phyloP scores from a whole-genome alignment of 805 yeast genomes.

The Lipomyces yamanashiensis region DNA sequence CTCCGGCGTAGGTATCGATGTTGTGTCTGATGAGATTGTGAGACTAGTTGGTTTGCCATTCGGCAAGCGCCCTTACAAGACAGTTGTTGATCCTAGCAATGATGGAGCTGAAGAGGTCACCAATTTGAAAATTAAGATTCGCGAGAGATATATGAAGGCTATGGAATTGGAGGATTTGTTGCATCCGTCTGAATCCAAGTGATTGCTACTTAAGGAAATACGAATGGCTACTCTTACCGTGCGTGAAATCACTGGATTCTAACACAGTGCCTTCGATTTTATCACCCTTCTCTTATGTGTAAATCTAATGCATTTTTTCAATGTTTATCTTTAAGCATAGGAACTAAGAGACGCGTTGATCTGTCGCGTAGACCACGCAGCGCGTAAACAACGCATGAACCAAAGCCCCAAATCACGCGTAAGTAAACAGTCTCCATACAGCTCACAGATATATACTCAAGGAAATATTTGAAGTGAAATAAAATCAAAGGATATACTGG shows the following conservation, averaged over 20 bases:
- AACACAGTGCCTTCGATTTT: too few relatives aligned
- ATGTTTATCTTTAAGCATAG: too few relatives aligned
- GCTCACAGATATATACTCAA: too few relatives aligned
- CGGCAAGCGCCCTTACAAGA: conserved; percentile 12
- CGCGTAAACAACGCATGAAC: too few relatives aligned
- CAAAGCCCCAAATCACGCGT: too few relatives aligned
- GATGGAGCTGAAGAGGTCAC: conserved; percentile 18
- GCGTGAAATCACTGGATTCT: not conserved
- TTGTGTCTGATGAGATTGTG: conserved; percentile 15
- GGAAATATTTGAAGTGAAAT: too few relatives aligned
- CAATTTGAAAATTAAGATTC: conserved; percentile 6
- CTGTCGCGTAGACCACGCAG: too few relatives aligned
- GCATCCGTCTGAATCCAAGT: conserved; percentile 7
- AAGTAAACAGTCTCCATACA: too few relatives aligned
- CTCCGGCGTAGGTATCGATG: conserved; percentile 10
- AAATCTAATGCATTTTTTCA: too few relatives aligned
- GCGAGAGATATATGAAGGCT: conserved; percentile 14
- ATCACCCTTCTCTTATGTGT: too few relatives aligned
- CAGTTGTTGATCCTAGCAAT: conserved; percentile 17
- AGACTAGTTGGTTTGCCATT: conserved; percentile 8
- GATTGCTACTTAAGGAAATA: not conserved
- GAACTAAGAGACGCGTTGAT: too few relatives aligned
- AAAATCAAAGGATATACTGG: too few relatives aligned
- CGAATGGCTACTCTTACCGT: not conserved
- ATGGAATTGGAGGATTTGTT: conserved; percentile 14